Evolutionary conservation across 1,139 yeast species (phyloP).

Genomic region (Candida sanyaensis): DNA sequence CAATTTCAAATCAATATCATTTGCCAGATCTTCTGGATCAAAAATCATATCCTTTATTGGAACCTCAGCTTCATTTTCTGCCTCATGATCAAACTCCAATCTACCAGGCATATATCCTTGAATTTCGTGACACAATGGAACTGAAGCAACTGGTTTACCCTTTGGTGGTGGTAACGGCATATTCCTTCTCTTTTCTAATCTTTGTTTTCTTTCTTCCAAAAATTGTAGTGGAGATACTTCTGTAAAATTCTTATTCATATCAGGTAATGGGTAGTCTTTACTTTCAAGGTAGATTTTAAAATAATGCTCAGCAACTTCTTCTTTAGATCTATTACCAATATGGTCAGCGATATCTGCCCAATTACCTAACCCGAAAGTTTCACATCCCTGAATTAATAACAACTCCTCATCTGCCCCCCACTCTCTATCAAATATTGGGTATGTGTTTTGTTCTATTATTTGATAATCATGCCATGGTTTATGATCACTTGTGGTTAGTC

Average conservation of each 20-base stretch:
- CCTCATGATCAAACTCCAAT: constrained; percentile 92
- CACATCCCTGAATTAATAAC: constrained; percentile 85
- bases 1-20: constrained; percentile 86
- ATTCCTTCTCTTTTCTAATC: constrained; percentile 71
- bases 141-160: constrained; percentile 85
- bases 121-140: constrained; percentile 93
- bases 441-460: constrained; percentile 91
- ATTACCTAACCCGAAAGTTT: constrained; percentile 87
- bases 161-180: constrained; percentile 77
- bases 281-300: constrained; percentile 68
- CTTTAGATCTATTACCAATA: constrained; percentile 88
- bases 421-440: constrained; percentile 83
- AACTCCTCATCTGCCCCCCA: constrained; percentile 99
- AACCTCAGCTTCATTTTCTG: constrained; percentile 94
- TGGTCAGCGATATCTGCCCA: constrained; percentile 98
- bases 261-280: constrained; percentile 77
- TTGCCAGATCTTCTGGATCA: constrained; percentile 87
- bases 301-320: constrained; percentile 88
- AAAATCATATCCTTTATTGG: constrained; percentile 94
- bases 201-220: constrained; percentile 62
- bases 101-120: constrained; percentile 99
- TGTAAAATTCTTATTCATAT: constrained; percentile 68
- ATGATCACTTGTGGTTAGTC: constrained; percentile 78
- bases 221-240: constrained; percentile 69
- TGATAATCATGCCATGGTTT: constrained; percentile 93